Conservation (phyloP, 2,329 filamentous ascomycete species). For the Aspergillus fischeri region DNA sequence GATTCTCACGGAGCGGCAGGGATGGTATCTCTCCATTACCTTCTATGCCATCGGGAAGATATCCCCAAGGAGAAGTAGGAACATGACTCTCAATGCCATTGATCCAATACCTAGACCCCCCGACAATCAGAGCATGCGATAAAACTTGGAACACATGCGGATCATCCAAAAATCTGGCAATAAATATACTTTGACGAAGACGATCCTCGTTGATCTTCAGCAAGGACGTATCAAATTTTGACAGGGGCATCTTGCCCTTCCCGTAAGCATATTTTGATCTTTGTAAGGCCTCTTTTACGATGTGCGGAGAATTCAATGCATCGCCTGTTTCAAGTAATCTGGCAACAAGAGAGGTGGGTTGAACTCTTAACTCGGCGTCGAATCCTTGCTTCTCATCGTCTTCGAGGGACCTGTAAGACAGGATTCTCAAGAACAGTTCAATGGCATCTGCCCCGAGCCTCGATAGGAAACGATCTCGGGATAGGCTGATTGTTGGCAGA, state of each 20-base stretch:
- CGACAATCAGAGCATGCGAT: slow-evolving; percentile 33
- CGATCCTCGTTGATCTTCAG: slow-evolving; percentile 35
- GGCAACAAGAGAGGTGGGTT: slow-evolving; percentile 29
- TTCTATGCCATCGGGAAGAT: slow-evolving; percentile 37
- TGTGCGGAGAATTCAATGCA: slow-evolving; percentile 29
- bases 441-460: slow-evolving; percentile 29
- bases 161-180: slow-evolving; percentile 32
- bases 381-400: slow-evolving; percentile 18
- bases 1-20: background rate
- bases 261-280: slow-evolving; percentile 28
- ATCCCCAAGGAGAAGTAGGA: slow-evolving; percentile 31
- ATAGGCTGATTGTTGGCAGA: slow-evolving; percentile 28
- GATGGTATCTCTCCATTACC: slow-evolving; percentile 24
- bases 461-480: slow-evolving; percentile 20
- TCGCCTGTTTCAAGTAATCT: slow-evolving; percentile 31
- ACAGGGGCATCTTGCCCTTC: slow-evolving; percentile 22
- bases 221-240: slow-evolving; percentile 22
- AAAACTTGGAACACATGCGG: slow-evolving; percentile 23
- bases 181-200: slow-evolving; percentile 36
- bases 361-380: slow-evolving; percentile 21
- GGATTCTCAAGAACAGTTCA: slow-evolving; percentile 30
- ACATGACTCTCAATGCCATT: slow-evolving; percentile 25
- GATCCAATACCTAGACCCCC: slow-evolving; percentile 36
- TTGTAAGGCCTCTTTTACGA: slow-evolving; percentile 20
- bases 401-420: slow-evolving; percentile 26